Conservation (phyloP, 2,329 filamentous ascomycete species). For the Cladophialophora carrionii region DNA sequence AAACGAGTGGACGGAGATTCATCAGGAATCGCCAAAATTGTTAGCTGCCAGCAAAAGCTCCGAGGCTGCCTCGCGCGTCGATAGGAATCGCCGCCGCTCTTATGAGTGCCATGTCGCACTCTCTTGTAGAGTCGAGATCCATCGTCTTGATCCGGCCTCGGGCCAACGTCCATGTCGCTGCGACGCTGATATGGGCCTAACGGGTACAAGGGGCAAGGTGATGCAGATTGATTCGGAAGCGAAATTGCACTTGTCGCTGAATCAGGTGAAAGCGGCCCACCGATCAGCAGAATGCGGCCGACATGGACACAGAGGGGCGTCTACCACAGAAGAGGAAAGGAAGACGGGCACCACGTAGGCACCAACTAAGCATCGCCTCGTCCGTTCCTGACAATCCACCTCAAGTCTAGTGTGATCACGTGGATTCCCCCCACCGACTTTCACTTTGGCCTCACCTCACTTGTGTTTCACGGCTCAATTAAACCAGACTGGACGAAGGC, state of each 20-base stretch:
- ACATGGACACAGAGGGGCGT: not conserved
- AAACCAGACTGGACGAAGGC: too few relatives aligned
- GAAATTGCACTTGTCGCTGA: not conserved
- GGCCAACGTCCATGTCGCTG: not conserved
- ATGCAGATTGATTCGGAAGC: not conserved
- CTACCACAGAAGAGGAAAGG: too few relatives aligned
- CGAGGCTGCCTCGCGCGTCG: not conserved
- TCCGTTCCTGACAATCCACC: not conserved
- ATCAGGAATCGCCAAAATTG: slow-evolving; percentile 18
- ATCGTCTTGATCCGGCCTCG: not conserved
- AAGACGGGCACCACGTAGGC: too few relatives aligned
- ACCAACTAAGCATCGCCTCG: not conserved
- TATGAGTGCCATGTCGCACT: not conserved
- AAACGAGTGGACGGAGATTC: slow-evolving; percentile 14
- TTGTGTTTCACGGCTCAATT: not conserved
- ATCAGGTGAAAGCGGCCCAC: not conserved
- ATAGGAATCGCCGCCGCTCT: not conserved
- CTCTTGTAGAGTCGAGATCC: not conserved
- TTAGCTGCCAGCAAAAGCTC: not conserved
- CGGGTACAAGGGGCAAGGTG: not conserved
- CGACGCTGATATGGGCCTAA: not conserved
- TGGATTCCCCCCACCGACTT: not conserved
- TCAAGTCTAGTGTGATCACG: not conserved
- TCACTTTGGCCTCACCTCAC: not conserved
- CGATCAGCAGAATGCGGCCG: not conserved